Base-by-base conservation (phyloP, 768 basidiomycete genomes). In the Ramaria rubella region DNA sequence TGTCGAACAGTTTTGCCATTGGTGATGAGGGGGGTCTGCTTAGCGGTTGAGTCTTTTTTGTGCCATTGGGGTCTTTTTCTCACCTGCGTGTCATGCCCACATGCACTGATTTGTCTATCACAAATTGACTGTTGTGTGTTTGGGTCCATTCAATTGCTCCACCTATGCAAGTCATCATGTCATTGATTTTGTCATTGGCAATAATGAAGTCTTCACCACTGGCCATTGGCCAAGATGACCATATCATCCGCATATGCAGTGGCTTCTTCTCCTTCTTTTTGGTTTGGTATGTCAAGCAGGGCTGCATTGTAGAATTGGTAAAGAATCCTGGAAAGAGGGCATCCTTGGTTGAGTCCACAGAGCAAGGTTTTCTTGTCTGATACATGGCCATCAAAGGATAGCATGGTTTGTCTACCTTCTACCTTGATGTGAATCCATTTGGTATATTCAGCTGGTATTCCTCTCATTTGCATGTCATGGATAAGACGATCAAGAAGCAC, bases 181-280 rank as follows among this genome's bases (percentile, higher is more conserved):
- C 29, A 6, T 29, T 5, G 23, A 31, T 4, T 27, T 51, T 31
- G 15, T 8, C 30, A n/a, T 4, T 5, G n/a, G 19, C 24, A 2
- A 14, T 27, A 15, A 15, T 15, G 17, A 49, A 75, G 82, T 82
- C 48, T 85, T 86, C 83, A 86, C 85, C 68, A 82, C 83, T 31
- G 72, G 81, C 43, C 75, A 78, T 60, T 31, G 72, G 81, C 43
- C 75, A 78, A 61, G 71, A 86, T 68, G 82, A 82, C 42, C 83
- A 83, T 65, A 82, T 86, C 49, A 80, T 86, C 63, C 83, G 85
- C 62, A 73, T 67, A 24, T 80, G 81, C 58, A 74, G 85, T 62
- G 84, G 75, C 63, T 82, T 86, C 62, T 83, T 74, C 65, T 83
- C 73, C 11, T 0, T 12, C 24, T 21, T 58, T 58, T n/a, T 31